Base-by-base conservation (phyloP, 2,329 filamentous ascomycete species). In the Arthrinium phaeospermum region DNA sequence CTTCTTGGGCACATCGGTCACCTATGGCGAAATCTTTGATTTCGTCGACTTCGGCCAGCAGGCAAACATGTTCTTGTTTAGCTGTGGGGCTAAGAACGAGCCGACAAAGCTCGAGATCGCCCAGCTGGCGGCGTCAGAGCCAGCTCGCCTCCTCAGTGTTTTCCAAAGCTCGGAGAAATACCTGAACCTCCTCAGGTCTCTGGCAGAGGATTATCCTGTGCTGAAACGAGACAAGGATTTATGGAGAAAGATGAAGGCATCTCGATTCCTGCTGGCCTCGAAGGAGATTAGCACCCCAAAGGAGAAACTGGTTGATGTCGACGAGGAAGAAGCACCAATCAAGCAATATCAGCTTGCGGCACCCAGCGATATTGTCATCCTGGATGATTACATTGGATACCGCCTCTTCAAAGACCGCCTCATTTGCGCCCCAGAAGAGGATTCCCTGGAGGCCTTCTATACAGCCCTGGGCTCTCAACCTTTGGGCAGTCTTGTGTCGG, bases 11-110 rank as follows among this genome's bases (percentile, higher is more conserved):
- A 91, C 75, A 41, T 91, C 88, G 7, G 81, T 84, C 2, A 87
- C 86, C 10, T 99, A 97, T 78, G 93, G 91, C 14, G 93, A 97
- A 45, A 97, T 99, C 45, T 98, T 99, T 76, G 95, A 98, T 80
- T 99, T 98, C 82, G 95, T 98, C 19, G 94, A 98, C 80, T 99
- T 98, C 83, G 95, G 96, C 0, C 85, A 88, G 46, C 91, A 96
- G 79, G 96, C 94, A 2, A 98, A 98, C 78, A 87, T 93, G 0
- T 99, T 99, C 78, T 84, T 99, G 24, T 90, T 95, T 77, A 93
- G 94, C 74, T 94, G 95, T 75, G 96, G 96, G 13, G 96, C 95
- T 3, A 98, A 97, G 82, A 91, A 90, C 74, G 96, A 99, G 81
- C 96, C 96, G 4, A 97, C 93, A 3, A 96, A 94, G 77, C 81